Conservation (phyloP, 2,329 filamentous ascomycete species). For the Penicillium hesseltinei region DNA sequence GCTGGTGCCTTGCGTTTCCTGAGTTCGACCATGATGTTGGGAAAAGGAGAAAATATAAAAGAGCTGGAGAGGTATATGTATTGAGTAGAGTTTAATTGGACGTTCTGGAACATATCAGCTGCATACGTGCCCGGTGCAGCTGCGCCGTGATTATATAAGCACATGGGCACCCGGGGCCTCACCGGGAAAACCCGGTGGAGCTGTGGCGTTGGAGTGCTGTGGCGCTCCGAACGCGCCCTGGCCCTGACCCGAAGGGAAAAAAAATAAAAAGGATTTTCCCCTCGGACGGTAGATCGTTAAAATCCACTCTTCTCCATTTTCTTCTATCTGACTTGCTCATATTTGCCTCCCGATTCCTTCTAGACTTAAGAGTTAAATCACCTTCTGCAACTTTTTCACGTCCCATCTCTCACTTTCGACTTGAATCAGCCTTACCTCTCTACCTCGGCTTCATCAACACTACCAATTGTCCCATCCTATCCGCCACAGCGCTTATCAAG, state of each 20-base stretch:
- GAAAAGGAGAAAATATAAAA: neutral
- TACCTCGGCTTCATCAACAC: neutral
- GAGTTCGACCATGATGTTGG: slow-evolving; percentile 52
- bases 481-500: neutral
- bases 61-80: neutral
- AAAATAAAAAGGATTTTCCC: slow-evolving; percentile 4
- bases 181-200: neutral
- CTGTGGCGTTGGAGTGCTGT: neutral
- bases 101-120: slow-evolving; percentile 3
- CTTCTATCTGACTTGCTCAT: slow-evolving; percentile 2
- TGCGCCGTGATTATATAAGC: neutral
- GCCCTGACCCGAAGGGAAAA: slow-evolving; percentile 7
- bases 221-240: slow-evolving; percentile 4
- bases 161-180: neutral
- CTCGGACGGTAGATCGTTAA: slow-evolving; percentile 3
- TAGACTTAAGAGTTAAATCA: slow-evolving; percentile 3
- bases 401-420: neutral
- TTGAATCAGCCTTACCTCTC: neutral
- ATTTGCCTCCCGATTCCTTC: slow-evolving; percentile 6
- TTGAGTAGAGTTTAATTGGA: neutral
- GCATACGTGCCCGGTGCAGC: neutral
- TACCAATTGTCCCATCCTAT: neutral
- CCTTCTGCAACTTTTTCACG: neutral
- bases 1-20: slow-evolving; percentile 60
- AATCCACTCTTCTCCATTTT: slow-evolving; percentile 14